A percentile compares a stretch with the other conserved stretches of the same genome.
Conservation (phyloP, 2,329 filamentous ascomycete species). For the Sporothrix humicola region DNA sequence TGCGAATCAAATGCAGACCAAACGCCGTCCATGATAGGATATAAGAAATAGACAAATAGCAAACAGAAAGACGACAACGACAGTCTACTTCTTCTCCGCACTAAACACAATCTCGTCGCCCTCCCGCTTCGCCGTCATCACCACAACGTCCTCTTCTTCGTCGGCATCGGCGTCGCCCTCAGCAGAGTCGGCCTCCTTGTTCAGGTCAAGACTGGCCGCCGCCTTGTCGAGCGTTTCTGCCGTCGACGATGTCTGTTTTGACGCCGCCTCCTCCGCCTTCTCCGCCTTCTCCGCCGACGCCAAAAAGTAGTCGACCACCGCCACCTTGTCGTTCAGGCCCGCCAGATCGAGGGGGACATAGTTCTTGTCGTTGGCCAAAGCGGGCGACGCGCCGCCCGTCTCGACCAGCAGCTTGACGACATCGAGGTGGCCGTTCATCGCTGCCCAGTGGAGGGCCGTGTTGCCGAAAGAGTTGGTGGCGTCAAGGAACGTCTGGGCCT, state of each 20-base stretch:
- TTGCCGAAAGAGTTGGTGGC: slow-evolving; percentile 81
- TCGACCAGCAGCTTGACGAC: slow-evolving; percentile 78
- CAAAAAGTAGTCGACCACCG: slow-evolving; percentile 67
- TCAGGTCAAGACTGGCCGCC: neutral
- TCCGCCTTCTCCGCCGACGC: slow-evolving; percentile 51
- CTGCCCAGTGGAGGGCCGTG: slow-evolving; percentile 92
- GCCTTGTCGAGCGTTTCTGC: no score
- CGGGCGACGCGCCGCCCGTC: slow-evolving; percentile 78
- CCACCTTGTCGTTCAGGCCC: slow-evolving; percentile 69
- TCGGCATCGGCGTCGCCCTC: slow-evolving; percentile 8
- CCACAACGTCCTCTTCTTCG: slow-evolving; percentile 7
- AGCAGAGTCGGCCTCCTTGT: slow-evolving; percentile 4
- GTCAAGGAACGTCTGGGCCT: slow-evolving; percentile 64
- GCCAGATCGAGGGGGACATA: slow-evolving; percentile 80
- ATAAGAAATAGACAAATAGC: no score
- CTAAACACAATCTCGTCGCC: slow-evolving; percentile 21
- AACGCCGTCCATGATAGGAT: slow-evolving; percentile 1
- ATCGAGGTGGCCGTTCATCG: slow-evolving; percentile 83
- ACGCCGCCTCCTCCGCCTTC: neutral
- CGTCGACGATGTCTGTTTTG: neutral
- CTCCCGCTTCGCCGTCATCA: slow-evolving; percentile 18
- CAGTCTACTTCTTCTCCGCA: slow-evolving; percentile 12
- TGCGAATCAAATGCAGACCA: neutral
- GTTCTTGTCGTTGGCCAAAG: slow-evolving; percentile 79
- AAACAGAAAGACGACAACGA: no score